Conservation (phyloP, 208 protist species). For the Trypanosoma lewisi region DNA sequence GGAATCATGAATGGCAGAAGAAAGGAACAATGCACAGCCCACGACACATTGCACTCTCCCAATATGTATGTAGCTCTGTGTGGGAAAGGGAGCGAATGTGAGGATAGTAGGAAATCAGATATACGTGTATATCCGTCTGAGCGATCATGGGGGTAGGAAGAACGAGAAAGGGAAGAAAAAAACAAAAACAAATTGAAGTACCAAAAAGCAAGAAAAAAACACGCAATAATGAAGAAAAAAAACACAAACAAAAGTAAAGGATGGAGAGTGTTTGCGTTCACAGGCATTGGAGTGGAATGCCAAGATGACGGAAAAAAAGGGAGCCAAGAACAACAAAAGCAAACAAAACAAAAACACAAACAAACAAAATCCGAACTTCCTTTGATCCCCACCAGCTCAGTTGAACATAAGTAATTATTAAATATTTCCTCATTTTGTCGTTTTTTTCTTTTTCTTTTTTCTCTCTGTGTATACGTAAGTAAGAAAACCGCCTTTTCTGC, state of each 20-base stretch:
- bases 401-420: not conserved
- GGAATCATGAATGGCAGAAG: too few relatives aligned
- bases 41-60: too few relatives aligned
- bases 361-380: too few relatives aligned
- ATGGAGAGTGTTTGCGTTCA: too few relatives aligned
- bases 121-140: slow-evolving; percentile 5
- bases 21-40: too few relatives aligned
- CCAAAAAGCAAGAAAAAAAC: slow-evolving; percentile 10
- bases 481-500: not conserved
- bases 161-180: slow-evolving; percentile 7
- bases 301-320: slow-evolving; percentile 9
- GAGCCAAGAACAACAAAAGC: not conserved
- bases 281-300: too few relatives aligned
- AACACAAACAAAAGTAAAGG: slow-evolving; percentile 12
- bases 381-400: not conserved
- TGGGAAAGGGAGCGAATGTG: too few relatives aligned
- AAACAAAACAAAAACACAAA: slow-evolving; percentile 1
- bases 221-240: too few relatives aligned
- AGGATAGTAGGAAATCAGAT: too few relatives aligned
- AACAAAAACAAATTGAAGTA: slow-evolving; percentile 14
- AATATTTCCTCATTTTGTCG: not conserved
- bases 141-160: not conserved
- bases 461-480: not conserved
- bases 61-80: too few relatives aligned
- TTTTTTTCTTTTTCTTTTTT: slow-evolving; percentile 5